Conservation (phyloP, 345 rosid genomes). For the Trapa incisa region DNA sequence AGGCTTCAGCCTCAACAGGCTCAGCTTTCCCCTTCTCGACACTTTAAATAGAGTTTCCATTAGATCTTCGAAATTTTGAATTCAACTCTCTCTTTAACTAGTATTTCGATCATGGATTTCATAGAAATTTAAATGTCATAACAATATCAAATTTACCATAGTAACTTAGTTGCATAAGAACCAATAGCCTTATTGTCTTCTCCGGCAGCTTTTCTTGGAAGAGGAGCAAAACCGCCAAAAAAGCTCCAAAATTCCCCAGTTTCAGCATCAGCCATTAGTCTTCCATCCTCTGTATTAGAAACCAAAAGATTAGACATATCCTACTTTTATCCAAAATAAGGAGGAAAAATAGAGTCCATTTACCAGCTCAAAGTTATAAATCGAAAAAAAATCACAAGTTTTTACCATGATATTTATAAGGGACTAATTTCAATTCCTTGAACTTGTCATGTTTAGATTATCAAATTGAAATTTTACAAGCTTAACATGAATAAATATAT, state of each 20-base stretch:
- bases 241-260: slow-evolving; percentile 95
- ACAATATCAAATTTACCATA: slow-evolving; percentile 21
- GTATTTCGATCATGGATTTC: neutral
- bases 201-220: slow-evolving; percentile 57
- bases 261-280: slow-evolving; percentile 97
- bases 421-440: neutral
- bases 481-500: no score
- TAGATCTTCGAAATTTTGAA: neutral
- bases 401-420: neutral
- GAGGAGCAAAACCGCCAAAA: slow-evolving; percentile 99
- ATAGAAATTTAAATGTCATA: neutral
- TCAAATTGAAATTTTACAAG: no score
- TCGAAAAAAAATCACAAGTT: neutral
- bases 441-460: neutral
- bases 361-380: neutral
- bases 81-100: neutral
- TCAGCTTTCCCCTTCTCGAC: slow-evolving; percentile 77
- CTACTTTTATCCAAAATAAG: neutral
- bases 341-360: neutral
- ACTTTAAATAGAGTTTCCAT: slow-evolving; percentile 23
- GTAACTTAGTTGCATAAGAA: slow-evolving; percentile 42
- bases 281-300: slow-evolving; percentile 70
- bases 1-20: slow-evolving; percentile 53
- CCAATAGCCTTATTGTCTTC: slow-evolving; percentile 37
- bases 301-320: neutral